Evolutionary conservation across 768 basidiomycete genomes (phyloP).

Genomic region (Suillus plorans): DNA sequence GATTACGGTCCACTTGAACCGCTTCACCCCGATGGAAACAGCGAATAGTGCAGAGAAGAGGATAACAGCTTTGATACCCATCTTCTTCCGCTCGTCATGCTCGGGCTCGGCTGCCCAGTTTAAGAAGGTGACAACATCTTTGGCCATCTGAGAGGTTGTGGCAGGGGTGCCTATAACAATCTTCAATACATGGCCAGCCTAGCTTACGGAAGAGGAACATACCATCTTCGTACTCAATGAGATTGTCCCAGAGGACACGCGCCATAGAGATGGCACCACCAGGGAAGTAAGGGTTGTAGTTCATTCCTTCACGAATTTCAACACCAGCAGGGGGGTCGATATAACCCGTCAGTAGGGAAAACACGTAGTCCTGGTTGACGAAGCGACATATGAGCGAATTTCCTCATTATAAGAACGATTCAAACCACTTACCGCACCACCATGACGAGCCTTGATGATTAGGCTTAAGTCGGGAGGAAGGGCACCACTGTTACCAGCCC

Average conservation of each 20-base stretch:
- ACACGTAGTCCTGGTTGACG: constrained; percentile 82
- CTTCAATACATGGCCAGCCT: constrained; percentile 8
- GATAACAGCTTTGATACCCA: constrained; percentile 93
- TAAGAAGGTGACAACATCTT: constrained; percentile 95
- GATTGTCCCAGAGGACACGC: constrained; percentile 90
- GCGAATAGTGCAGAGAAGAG: constrained; percentile 84
- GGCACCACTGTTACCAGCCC: constrained; percentile 91
- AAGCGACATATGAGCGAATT: constrained; percentile 7
- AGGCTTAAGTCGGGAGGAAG: constrained; percentile 96
- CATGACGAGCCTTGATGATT: constrained; percentile 98
- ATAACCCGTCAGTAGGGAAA: constrained; percentile 95
- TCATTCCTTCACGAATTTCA: constrained; percentile 95
- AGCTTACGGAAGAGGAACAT: constrained; percentile 20
- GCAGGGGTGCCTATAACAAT: constrained; percentile 77
- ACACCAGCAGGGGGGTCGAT: constrained; percentile 95
- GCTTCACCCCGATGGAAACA: constrained; percentile 85
- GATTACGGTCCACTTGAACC: constrained; percentile 91
- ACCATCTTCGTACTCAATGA: constrained; percentile 98
- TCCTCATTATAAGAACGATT: neutral
- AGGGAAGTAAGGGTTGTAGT: constrained; percentile 99
- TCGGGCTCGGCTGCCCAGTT: constrained; percentile 98
- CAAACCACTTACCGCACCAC: constrained; percentile 73
- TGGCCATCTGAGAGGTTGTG: constrained; percentile 98
- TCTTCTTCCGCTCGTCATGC: constrained; percentile 96
- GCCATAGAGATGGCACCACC: constrained; percentile 99